Base-by-base conservation (phyloP, 2,329 filamentous ascomycete species). In the Fusarium liriodendri region DNA sequence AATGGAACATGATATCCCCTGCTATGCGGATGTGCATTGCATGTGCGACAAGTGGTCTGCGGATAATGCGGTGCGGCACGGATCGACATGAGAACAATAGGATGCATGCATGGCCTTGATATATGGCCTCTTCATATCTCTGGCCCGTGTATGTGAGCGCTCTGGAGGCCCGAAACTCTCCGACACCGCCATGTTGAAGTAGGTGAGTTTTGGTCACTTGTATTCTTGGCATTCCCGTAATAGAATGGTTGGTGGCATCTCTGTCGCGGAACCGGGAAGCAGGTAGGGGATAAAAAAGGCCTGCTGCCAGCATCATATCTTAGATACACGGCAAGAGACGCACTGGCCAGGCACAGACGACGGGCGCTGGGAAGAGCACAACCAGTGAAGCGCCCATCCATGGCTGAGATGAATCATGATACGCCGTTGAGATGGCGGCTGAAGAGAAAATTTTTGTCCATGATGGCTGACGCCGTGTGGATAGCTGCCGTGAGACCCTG, bases 341-440 rank as follows among this genome's bases (percentile, higher is more conserved):
- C 27, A 37, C 35, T 25, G 32, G 35, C 62, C 35, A n/a, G 55
- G 58, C 25, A 18, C 38, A 37, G 14, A n/a, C 29, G 42, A 42
- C 37, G 29, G 42, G 33, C 37, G 47, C 37, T 54, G 57, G 52
- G 38, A 29, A 60, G 35, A 60, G 57, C 22, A 45, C 38, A 27
- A 11, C 67, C 67, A 74, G 37, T 71, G 52, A 55, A 67, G 58
- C 32, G 32, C 25, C 35, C 64, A 74, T 63, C 50, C 54, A 42
- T 9, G 20, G 40, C 18, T 50, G 35, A 37, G 29, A 58, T 45
- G 7, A 37, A 42, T 52, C 35, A 38, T 67, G 66, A 74, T 72
- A 75, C 59, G 72, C 27, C n/a, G 38, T 59, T 22, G 33, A 54
- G 13, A 42, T 60, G 61, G 47, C 50, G n/a, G 25, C 27, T 27